Conservation (phyloP, 2,329 filamentous ascomycete species). For the Apiospora malaysiana region DNA sequence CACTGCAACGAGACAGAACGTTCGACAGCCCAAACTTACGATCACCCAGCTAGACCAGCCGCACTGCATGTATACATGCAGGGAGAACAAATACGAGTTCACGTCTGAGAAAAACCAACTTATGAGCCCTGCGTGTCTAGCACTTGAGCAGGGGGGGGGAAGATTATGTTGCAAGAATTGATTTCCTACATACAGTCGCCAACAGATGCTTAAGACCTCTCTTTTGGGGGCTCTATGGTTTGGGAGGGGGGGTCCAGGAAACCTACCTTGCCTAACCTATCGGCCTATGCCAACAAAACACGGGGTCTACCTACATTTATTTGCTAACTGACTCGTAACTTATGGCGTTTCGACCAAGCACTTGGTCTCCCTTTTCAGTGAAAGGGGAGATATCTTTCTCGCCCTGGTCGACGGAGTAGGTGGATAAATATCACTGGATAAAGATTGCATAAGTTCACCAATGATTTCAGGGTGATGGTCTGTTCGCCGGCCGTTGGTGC, state of each 20-base stretch:
- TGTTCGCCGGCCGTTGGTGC: not conserved
- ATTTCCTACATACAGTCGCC: not conserved
- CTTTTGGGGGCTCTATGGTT: too few species aligned
- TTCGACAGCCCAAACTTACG: constrained; percentile 9
- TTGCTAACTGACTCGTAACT: too few species aligned
- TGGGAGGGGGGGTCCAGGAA: not conserved
- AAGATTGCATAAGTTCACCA: not conserved
- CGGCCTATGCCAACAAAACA: too few species aligned
- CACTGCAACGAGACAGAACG: not conserved
- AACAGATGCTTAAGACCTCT: not conserved
- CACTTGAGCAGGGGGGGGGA: constrained; percentile 7
- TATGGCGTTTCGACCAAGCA: not conserved
- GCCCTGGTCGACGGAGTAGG: not conserved
- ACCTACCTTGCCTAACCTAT: not conserved
- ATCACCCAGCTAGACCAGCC: not conserved
- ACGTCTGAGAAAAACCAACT: constrained; percentile 15
- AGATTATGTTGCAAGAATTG: not conserved
- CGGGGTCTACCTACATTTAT: too few species aligned
- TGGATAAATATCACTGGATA: not conserved
- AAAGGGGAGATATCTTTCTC: not conserved
- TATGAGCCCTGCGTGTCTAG: constrained; percentile 2
- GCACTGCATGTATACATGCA: not conserved
- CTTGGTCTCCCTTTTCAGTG: not conserved
- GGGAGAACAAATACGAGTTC: constrained; percentile 13
- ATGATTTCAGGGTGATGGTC: not conserved